Conservation (phyloP, 768 basidiomycete species). For the Mycena maculata region DNA sequence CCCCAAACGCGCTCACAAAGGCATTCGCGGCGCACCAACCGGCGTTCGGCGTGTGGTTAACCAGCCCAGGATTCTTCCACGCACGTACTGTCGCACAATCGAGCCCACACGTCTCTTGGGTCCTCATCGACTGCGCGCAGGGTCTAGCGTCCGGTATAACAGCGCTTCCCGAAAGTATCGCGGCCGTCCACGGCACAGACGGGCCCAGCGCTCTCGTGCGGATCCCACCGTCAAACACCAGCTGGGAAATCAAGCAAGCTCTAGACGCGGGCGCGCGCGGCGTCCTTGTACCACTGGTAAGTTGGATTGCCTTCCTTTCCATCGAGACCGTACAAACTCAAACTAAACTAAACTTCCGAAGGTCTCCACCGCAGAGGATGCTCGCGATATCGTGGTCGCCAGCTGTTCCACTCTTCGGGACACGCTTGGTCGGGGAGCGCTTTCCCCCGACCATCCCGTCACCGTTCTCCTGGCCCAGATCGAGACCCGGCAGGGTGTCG, state of each 20-base stretch:
- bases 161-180: constrained; percentile 65
- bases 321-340: neutral
- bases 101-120: constrained; percentile 68
- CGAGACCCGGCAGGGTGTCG: constrained; percentile 68
- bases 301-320: no score
- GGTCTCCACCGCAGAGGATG: constrained; percentile 71
- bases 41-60: constrained; percentile 77
- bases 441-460: constrained; percentile 69
- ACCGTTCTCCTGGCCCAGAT: constrained; percentile 74
- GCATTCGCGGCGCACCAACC: constrained; percentile 66
- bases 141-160: constrained; percentile 67
- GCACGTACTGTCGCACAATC: constrained; percentile 70
- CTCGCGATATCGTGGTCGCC: constrained; percentile 65
- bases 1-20: no score
- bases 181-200: constrained; percentile 64
- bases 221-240: constrained; percentile 68
- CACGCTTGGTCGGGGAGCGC: no score
- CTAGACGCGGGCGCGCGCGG: constrained; percentile 77
- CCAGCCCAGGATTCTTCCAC: constrained; percentile 65
- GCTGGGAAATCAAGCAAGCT: constrained; percentile 80
- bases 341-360: no score
- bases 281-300: constrained; percentile 75
- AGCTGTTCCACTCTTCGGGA: no score
- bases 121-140: constrained; percentile 77
- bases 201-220: constrained; percentile 69